A percentile compares a stretch with the other conserved stretches of the same genome.
Evolutionary conservation across 148 eudicot genomes (phyloP).

Genomic region (Rhododendron kiyosumense): DNA sequence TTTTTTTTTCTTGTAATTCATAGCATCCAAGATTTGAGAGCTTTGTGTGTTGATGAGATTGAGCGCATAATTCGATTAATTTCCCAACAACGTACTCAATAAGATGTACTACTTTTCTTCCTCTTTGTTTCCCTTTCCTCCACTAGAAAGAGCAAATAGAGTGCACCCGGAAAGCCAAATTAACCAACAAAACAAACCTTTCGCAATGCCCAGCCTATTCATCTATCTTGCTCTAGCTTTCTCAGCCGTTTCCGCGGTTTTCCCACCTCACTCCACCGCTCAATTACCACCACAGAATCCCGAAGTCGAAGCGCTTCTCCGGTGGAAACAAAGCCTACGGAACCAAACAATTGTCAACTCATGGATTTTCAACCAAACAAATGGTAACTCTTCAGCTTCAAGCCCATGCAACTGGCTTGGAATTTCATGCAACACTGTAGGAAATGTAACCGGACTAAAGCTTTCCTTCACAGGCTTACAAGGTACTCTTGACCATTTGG

Average conservation of each 20-base stretch:
- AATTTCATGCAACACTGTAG: not conserved
- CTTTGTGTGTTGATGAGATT: too few relatives aligned
- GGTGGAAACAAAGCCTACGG: not conserved
- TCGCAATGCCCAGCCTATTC: not conserved
- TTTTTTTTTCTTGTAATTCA: too few relatives aligned
- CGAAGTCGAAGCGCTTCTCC: conserved; percentile 1
- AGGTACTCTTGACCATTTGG: not conserved
- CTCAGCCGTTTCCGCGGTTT: not conserved
- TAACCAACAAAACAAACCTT: too few relatives aligned
- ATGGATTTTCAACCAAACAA: not conserved
- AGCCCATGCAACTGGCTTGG: conserved; percentile 1
- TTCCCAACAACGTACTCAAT: too few relatives aligned
- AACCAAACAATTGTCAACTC: conserved; percentile 6
- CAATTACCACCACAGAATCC: not conserved
- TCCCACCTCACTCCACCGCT: not conserved
- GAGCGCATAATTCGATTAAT: too few relatives aligned
- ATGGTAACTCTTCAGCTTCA: not conserved
- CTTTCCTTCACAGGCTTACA: not conserved
- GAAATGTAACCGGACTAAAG: not conserved
- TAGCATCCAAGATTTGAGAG: too few relatives aligned
- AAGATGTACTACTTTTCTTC: too few relatives aligned
- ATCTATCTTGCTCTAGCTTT: too few relatives aligned
- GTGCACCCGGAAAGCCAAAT: too few relatives aligned
- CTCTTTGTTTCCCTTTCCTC: too few relatives aligned
- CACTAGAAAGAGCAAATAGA: too few relatives aligned